Percentiles rank a stretch among this genome's conserved stretches.
phyloP scores from a whole-genome alignment of 495 filamentous ascomycete species.

The Podospora bellae-mahoneyi region DNA sequence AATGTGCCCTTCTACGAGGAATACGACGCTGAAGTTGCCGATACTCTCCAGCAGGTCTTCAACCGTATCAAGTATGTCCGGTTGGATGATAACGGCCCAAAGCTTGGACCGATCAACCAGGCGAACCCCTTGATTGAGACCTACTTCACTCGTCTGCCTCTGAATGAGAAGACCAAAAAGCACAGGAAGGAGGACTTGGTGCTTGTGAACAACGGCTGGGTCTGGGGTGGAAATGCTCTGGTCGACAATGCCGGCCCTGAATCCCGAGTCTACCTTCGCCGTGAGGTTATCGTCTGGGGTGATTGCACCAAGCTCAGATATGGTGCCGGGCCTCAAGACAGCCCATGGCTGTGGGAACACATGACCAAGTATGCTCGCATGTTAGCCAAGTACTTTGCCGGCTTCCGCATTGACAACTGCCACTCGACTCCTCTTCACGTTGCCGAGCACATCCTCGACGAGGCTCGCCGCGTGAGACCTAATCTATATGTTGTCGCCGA shows the following conservation, averaged over 20 bases:
- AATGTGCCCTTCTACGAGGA: slow-evolving; percentile 88
- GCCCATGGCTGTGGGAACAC: slow-evolving; percentile 89
- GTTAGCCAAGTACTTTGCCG: slow-evolving; percentile 93
- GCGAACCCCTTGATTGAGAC: slow-evolving; percentile 84
- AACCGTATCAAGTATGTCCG: slow-evolving; percentile 92
- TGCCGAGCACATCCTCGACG: slow-evolving; percentile 89
- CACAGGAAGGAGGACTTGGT: slow-evolving; percentile 74
- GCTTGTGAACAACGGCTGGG: slow-evolving; percentile 96
- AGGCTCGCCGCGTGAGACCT: slow-evolving; percentile 82
- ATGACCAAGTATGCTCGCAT: slow-evolving; percentile 90
- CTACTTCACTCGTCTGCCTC: slow-evolving; percentile 90
- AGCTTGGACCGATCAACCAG: slow-evolving; percentile 71
- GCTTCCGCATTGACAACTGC: slow-evolving; percentile 97
- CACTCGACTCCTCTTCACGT: slow-evolving; percentile 94
- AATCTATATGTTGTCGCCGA: slow-evolving; percentile 92
- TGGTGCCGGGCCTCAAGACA: slow-evolving; percentile 75
- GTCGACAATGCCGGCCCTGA: slow-evolving; percentile 87
- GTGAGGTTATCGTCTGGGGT: slow-evolving; percentile 97
- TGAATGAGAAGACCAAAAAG: slow-evolving; percentile 72
- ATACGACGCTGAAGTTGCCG: slow-evolving; percentile 78
- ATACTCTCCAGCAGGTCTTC: slow-evolving; percentile 84
- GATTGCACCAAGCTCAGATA: slow-evolving; percentile 98
- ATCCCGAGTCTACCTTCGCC: slow-evolving; percentile 83
- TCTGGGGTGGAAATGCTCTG: slow-evolving; percentile 93
- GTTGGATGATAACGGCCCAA: slow-evolving; percentile 87